Conservation (phyloP, 148 eudicot genomes). For the Euryodendron excelsum region DNA sequence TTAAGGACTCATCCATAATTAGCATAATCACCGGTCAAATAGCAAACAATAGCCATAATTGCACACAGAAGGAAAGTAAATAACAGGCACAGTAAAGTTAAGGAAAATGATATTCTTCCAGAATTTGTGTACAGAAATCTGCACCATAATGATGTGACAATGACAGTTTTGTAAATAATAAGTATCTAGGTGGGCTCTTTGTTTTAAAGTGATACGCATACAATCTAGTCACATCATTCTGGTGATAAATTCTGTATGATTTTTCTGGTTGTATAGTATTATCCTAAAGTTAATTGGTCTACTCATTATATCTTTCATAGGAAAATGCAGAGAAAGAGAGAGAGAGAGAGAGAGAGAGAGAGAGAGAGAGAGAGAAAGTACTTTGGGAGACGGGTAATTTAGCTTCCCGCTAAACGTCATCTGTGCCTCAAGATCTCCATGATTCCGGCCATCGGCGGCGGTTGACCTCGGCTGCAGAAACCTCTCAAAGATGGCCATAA, state of each 20-base stretch:
- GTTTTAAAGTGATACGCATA: too few relatives aligned
- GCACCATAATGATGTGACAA: too few relatives aligned
- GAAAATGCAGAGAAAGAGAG: not conserved
- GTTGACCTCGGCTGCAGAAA: conserved; percentile 37
- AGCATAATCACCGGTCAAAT: conserved; percentile 21
- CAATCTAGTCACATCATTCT: too few relatives aligned
- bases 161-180: too few relatives aligned
- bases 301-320: conserved; percentile 7
- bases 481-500: conserved; percentile 58
- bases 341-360: not conserved
- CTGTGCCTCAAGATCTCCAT: conserved; percentile 21
- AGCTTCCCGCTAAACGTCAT: conserved; percentile 25
- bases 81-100: not conserved
- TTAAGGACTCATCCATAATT: conserved; percentile 4
- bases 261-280: too few relatives aligned
- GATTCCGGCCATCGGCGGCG: conserved; percentile 21
- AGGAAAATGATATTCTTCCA: too few relatives aligned
- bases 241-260: too few relatives aligned
- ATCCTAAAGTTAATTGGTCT: not conserved
- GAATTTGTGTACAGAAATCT: too few relatives aligned
- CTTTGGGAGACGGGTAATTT: conserved; percentile 48
- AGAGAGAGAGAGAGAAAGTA: conserved; percentile 19
- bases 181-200: too few relatives aligned
- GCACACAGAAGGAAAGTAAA: not conserved
- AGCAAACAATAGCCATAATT: conserved; percentile 18